Base-by-base conservation (phyloP, 2,329 filamentous ascomycete genomes). In the Aureobasidium pullulans region DNA sequence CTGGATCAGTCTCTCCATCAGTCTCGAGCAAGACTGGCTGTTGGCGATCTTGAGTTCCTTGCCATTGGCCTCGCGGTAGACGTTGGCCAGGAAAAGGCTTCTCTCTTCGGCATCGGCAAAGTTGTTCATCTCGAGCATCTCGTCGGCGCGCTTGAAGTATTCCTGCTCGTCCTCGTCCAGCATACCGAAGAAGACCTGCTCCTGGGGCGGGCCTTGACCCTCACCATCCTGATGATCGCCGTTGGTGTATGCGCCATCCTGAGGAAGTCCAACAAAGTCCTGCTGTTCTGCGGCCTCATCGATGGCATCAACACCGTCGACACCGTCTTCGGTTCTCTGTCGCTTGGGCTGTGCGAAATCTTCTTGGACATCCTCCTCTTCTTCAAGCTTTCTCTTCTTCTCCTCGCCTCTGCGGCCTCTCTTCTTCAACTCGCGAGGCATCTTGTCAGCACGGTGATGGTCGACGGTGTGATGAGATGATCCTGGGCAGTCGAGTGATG, bases 1-100 rank as follows among this genome's bases (percentile, higher is more conserved):
- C 57, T 92, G 80, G 57, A 99, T 95, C 69, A 99, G 75, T 34
- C 91, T 83, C 76, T 99, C 94, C 85, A 97, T 88, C 57, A 99
- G 76, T 15, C 94, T 82, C 54, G 94, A 99, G 75, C 92, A 96
- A 3, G 90, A 94, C 75, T 99, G 94, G 72, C 91, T 96, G 75
- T 90, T 94, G 28, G 92, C 92, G 63, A 99, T 84, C 79, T 97
- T 99, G 69, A 99, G 79, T 73, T 97, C 94, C 75, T 97, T 97
- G 62, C 90, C 91, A 62, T 85, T 80, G 0, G 92, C 91, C 74
- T 97, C 93, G 65, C 83, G 81, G 74, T 89, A 96, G 54, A 97
- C 88, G 72, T 87, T 95, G 62, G 87, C 84, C 48, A 97, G 71
- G 67, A 81, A 81, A 19, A 77, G 67, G 8, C 67, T 64, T 59